These are phyloP conservation scores for Cladophialophora psammophila DNA, from an alignment of 2,329 filamentous ascomycete species.

Conservation along the genomic window DNA sequence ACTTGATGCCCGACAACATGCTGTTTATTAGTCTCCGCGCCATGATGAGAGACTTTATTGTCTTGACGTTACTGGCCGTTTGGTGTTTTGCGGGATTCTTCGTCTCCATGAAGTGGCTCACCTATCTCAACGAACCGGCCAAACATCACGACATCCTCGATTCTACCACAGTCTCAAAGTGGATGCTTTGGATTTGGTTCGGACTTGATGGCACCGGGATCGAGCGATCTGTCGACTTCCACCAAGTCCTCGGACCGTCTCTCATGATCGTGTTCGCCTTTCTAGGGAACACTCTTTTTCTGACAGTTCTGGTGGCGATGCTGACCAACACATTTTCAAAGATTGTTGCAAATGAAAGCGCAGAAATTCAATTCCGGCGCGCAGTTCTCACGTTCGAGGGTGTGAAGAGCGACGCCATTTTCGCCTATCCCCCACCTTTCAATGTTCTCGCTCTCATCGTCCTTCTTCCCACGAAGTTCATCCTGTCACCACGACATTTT, in stretches of 20 bases:
- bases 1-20: slow-evolving; percentile 80
- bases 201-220: slow-evolving; percentile 76
- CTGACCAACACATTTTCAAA: slow-evolving; percentile 82
- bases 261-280: slow-evolving; percentile 86
- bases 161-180: slow-evolving; percentile 77
- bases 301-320: slow-evolving; percentile 88
- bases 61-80: slow-evolving; percentile 73
- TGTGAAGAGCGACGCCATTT: slow-evolving; percentile 82
- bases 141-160: slow-evolving; percentile 38
- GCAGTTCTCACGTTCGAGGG: slow-evolving; percentile 83
- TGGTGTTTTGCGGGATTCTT: slow-evolving; percentile 87
- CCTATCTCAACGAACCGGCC: slow-evolving; percentile 60
- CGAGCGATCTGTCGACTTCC: slow-evolving; percentile 70
- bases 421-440: slow-evolving; percentile 78
- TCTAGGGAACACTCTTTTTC: slow-evolving; percentile 77
- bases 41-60: slow-evolving; percentile 84
- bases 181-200: slow-evolving; percentile 94
- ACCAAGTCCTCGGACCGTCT: slow-evolving; percentile 75
- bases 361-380: slow-evolving; percentile 80
- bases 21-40: slow-evolving; percentile 79
- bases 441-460: neutral
- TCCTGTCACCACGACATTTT: slow-evolving; percentile 83
- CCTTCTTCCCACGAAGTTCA: slow-evolving; percentile 68
- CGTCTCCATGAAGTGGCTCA: slow-evolving; percentile 78
- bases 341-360: slow-evolving; percentile 75